Conservation (phyloP, 352 stramenopile genomes). For the Pythium aquatile region DNA sequence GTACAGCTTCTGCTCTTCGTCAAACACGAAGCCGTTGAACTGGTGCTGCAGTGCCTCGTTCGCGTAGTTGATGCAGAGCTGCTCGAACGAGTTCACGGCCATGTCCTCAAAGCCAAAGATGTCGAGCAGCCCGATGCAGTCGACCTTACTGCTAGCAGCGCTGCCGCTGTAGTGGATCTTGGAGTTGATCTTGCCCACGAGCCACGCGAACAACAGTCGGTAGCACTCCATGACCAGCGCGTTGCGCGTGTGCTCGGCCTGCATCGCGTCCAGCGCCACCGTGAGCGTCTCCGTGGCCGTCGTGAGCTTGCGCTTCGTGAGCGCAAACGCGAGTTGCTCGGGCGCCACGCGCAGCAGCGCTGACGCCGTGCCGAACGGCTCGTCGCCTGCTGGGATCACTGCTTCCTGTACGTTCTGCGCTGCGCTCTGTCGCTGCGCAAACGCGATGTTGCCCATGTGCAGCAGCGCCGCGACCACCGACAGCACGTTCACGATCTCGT, state of each 20-base stretch:
- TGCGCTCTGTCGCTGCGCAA: slow-evolving; percentile 28
- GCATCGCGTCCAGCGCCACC: slow-evolving; percentile 58
- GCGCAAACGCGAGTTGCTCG: slow-evolving; percentile 47
- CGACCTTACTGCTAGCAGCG: slow-evolving; percentile 5
- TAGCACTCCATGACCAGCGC: slow-evolving; percentile 93
- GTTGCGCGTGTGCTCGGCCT: slow-evolving; percentile 80
- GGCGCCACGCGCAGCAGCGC: slow-evolving; percentile 58
- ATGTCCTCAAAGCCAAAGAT: slow-evolving; percentile 92
- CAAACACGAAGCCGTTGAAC: slow-evolving; percentile 93
- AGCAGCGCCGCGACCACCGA: slow-evolving; percentile 80
- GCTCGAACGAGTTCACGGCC: slow-evolving; percentile 83
- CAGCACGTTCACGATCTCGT: slow-evolving; percentile 62
- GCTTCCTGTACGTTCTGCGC: slow-evolving; percentile 20
- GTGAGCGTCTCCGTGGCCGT: slow-evolving; percentile 75
- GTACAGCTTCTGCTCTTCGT: slow-evolving; percentile 84
- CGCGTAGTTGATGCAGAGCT: slow-evolving; percentile 91
- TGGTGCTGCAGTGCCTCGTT: slow-evolving; percentile 88
- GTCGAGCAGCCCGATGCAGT: slow-evolving; percentile 83
- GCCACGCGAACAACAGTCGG: slow-evolving; percentile 92
- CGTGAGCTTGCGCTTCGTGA: slow-evolving; percentile 62
- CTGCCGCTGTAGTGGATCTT: slow-evolving; percentile 44
- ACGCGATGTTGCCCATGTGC: slow-evolving; percentile 86
- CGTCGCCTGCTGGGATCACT: slow-evolving; percentile 4
- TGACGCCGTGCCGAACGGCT: slow-evolving; percentile 45
- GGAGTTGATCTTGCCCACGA: slow-evolving; percentile 91